These are phyloP conservation scores for Candida glaebosa DNA, from an alignment of 805 yeast species.

Conservation along the genomic window DNA sequence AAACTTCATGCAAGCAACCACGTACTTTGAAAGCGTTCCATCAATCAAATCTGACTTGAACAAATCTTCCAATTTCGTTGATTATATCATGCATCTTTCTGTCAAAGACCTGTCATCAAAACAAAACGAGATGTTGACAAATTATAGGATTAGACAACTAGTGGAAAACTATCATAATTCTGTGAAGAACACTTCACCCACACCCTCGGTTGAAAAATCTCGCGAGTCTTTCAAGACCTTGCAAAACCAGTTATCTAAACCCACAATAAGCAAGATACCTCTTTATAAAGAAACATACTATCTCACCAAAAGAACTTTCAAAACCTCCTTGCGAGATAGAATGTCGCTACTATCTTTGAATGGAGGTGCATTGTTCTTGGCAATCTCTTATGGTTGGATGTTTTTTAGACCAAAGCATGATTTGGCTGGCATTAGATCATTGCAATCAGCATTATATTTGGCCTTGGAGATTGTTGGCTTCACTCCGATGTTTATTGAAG, in stretches of 20 bases:
- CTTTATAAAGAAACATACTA: slow-evolving; percentile 26
- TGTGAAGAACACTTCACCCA: background rate
- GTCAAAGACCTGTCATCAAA: slow-evolving; percentile 31
- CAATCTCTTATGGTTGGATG: slow-evolving; percentile 70
- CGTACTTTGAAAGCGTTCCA: slow-evolving; percentile 53
- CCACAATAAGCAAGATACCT: slow-evolving; percentile 24
- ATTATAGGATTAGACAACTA: slow-evolving; percentile 20
- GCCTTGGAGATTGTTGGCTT: slow-evolving; percentile 39
- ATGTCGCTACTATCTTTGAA: slow-evolving; percentile 33
- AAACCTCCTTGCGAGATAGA: slow-evolving; percentile 31
- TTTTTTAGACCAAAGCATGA: slow-evolving; percentile 62
- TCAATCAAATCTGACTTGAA: no score
- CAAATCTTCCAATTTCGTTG: slow-evolving; percentile 19
- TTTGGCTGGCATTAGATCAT: slow-evolving; percentile 63
- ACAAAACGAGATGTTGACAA: slow-evolving; percentile 18
- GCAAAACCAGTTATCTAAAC: no score
- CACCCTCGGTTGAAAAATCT: background rate
- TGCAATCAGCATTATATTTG: slow-evolving; percentile 36
- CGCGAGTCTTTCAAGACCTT: slow-evolving; percentile 9
- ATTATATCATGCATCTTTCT: slow-evolving; percentile 34
- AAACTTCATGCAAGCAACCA: slow-evolving; percentile 38
- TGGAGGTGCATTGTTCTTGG: slow-evolving; percentile 46
- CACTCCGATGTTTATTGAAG: slow-evolving; percentile 36
- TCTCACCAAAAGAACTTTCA: slow-evolving; percentile 32
- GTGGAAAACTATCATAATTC: slow-evolving; percentile 13